phyloP scores from a whole-genome alignment of 164 flowering plant species.

The Umbellularia californica region DNA sequence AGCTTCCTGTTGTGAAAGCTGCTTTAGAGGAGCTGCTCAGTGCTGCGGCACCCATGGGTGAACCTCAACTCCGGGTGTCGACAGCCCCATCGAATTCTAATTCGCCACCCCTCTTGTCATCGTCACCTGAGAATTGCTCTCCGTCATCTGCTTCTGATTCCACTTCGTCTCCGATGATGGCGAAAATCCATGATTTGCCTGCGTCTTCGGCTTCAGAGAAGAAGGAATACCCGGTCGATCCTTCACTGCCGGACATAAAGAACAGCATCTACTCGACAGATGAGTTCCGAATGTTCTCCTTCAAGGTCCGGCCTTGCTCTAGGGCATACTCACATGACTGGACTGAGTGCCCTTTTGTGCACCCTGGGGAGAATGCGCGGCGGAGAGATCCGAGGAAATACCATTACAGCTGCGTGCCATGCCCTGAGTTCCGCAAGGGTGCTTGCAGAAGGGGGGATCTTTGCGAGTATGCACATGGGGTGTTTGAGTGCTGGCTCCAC shows the following conservation, averaged over 20 bases:
- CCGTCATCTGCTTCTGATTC: conserved; percentile 48
- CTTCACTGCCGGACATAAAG: conserved; percentile 58
- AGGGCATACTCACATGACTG: conserved; percentile 70
- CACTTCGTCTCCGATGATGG: conserved; percentile 37
- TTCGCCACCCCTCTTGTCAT: conserved; percentile 55
- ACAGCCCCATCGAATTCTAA: conserved; percentile 21
- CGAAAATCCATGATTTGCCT: conserved; percentile 32
- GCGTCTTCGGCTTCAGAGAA: conserved; percentile 36
- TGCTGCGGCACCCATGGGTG: conserved; percentile 9
- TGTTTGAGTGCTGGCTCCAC: conserved; percentile 71
- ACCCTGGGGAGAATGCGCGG: conserved; percentile 70
- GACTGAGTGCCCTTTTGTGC: conserved; percentile 76
- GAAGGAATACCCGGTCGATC: conserved; percentile 57
- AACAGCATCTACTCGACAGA: conserved; percentile 56
- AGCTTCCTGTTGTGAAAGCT: conserved; percentile 3
- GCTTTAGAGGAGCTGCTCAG: conserved; percentile 31
- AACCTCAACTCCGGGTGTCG: neutral
- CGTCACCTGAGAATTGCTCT: conserved; percentile 61
- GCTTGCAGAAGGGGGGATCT: conserved; percentile 53
- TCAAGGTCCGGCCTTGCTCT: conserved; percentile 62
- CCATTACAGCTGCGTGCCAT: conserved; percentile 66
- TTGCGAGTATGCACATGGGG: conserved; percentile 73
- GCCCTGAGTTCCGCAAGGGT: conserved; percentile 63
- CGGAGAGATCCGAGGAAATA: conserved; percentile 59
- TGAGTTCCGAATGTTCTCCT: conserved; percentile 64